Percentiles rank a stretch among this genome's conserved stretches.
phyloP scores from a whole-genome alignment of 2,329 filamentous ascomycete genomes.

The Colletotrichum spinosum region DNA sequence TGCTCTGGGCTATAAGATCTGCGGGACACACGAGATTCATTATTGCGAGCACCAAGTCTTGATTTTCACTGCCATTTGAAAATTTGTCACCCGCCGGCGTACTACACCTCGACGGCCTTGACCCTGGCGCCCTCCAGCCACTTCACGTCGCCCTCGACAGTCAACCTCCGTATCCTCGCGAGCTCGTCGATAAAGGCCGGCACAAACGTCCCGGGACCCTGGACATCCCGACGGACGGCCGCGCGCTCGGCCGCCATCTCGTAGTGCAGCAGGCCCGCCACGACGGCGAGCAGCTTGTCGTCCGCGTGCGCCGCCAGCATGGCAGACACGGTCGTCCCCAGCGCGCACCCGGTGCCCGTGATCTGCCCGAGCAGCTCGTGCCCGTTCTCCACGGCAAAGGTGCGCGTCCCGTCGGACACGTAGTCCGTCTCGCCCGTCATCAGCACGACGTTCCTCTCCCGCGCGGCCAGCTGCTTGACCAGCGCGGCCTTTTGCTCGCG shows the following conservation, averaged over 20 bases:
- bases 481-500: conserved; percentile 66
- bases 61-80: no score
- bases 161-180: conserved; percentile 61
- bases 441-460: conserved; percentile 79
- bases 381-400: conserved; percentile 80
- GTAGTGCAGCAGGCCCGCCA: conserved; percentile 81
- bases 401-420: conserved; percentile 78
- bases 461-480: conserved; percentile 73
- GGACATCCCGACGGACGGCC: conserved; percentile 73
- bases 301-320: conserved; percentile 72
- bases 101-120: conserved; percentile 48
- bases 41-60: no score
- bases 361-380: conserved; percentile 76
- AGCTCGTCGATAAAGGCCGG: conserved; percentile 85
- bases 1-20: no score
- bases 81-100: background rate
- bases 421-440: conserved; percentile 86
- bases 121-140: conserved; percentile 68
- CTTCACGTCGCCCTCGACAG: conserved; percentile 56
- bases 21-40: no score
- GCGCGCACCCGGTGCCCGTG: conserved; percentile 85
- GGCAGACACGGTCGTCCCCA: conserved; percentile 85
- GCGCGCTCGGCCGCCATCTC: conserved; percentile 79
- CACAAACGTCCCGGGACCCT: conserved; percentile 87
- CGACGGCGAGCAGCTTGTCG: conserved; percentile 77